phyloP scores from a whole-genome alignment of 345 rosid species.

The Theobroma cacao region DNA sequence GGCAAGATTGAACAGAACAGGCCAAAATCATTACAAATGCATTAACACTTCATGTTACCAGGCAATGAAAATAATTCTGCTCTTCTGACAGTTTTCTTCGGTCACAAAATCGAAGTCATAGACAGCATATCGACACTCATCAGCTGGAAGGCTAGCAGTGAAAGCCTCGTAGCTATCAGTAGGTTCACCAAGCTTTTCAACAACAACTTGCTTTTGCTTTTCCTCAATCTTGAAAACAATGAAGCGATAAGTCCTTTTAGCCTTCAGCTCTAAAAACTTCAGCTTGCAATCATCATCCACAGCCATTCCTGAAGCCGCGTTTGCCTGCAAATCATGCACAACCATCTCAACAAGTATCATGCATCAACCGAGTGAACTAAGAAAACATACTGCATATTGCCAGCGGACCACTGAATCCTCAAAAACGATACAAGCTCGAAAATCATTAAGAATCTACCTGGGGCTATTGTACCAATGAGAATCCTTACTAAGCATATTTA shows the following conservation, averaged over 20 bases:
- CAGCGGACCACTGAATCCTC: not conserved
- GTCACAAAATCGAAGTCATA: slow-evolving; percentile 68
- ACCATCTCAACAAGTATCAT: not conserved
- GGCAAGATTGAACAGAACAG: not conserved
- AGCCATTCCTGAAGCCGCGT: slow-evolving; percentile 70
- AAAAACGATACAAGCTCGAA: not conserved
- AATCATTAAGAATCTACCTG: not conserved
- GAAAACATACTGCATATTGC: not conserved
- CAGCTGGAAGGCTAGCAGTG: slow-evolving; percentile 54
- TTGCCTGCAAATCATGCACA: slow-evolving; percentile 35
- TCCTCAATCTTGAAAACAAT: slow-evolving; percentile 65
- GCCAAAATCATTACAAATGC: not conserved
- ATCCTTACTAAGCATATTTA: not conserved
- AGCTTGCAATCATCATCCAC: slow-evolving; percentile 79
- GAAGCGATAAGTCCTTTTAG: slow-evolving; percentile 61
- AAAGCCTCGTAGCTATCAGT: slow-evolving; percentile 50
- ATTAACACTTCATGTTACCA: slow-evolving; percentile 33
- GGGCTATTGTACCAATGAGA: not conserved
- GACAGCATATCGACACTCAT: slow-evolving; percentile 72
- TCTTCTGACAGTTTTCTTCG: slow-evolving; percentile 63
- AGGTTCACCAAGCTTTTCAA: slow-evolving; percentile 69
- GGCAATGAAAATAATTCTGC: slow-evolving; percentile 64
- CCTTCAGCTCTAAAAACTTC: slow-evolving; percentile 59
- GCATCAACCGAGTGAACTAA: not conserved
- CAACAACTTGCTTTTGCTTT: slow-evolving; percentile 64